Percentiles rank a stretch among this genome's conserved stretches.
Evolutionary conservation across 176 grass and related monocot species (phyloP).

Genomic region (Rhynchospora pubera): DNA sequence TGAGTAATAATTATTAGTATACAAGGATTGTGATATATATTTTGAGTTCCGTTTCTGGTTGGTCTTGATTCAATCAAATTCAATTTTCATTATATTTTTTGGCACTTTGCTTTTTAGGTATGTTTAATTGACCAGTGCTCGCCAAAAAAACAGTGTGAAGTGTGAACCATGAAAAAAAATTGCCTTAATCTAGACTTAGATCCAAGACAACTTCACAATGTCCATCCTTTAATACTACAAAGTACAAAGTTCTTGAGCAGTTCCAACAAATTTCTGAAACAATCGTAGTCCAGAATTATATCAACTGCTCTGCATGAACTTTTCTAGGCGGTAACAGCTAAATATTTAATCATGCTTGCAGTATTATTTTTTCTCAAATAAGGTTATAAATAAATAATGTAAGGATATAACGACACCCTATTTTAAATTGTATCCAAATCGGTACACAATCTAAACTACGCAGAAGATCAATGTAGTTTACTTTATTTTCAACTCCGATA

Average conservation of each 20-base stretch:
- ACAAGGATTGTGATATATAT: not conserved
- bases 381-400: no score
- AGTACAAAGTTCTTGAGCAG: no score
- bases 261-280: no score
- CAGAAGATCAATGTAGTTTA: no score
- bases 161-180: not conserved
- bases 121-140: not conserved
- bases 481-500: no score
- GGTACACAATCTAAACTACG: no score
- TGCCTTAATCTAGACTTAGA: not conserved
- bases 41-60: not conserved
- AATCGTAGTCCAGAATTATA: no score
- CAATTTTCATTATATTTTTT: not conserved
- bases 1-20: not conserved
- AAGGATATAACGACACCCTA: no score
- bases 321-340: not conserved
- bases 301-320: not conserved
- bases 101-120: not conserved
- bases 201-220: not conserved
- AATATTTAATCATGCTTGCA: no score
- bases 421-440: no score
- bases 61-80: not conserved
- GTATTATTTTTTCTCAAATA: no score
- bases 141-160: no score
- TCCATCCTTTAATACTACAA: not conserved